Percentiles rank a stretch among this genome's conserved stretches.
These are phyloP conservation scores for Arthrocladium fulminans DNA, from an alignment of 2,329 filamentous ascomycete species.

Conservation along the genomic window DNA sequence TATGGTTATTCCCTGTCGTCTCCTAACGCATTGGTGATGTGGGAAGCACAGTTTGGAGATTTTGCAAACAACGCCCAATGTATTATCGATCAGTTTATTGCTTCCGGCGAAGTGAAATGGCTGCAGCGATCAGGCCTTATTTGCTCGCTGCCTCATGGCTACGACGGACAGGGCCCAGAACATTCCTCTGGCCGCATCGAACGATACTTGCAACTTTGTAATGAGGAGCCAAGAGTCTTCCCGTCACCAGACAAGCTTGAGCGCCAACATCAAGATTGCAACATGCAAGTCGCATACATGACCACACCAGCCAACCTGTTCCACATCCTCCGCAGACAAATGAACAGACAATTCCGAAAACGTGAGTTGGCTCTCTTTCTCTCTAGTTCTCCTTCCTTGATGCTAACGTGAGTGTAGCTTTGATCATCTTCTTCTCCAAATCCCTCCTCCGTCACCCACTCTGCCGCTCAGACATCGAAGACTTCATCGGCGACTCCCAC, in stretches of 20 bases:
- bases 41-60: conserved; percentile 99
- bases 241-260: conserved; percentile 80
- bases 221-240: conserved; percentile 93
- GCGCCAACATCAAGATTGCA: conserved; percentile 97
- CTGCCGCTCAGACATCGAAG: conserved; percentile 78
- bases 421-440: conserved; percentile 98
- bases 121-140: conserved; percentile 95
- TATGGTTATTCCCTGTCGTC: conserved; percentile 97
- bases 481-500: conserved; percentile 82
- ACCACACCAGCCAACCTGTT: conserved; percentile 94
- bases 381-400: not conserved
- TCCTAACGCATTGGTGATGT: conserved; percentile 95
- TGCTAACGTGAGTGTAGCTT: conserved; percentile 46
- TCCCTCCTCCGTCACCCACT: conserved; percentile 88
- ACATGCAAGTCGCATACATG: conserved; percentile 97
- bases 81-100: conserved; percentile 98
- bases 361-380: conserved; percentile 53
- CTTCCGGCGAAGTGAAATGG: conserved; percentile 97
- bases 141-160: conserved; percentile 92
- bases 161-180: conserved; percentile 95
- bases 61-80: conserved; percentile 99
- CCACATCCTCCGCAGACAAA: conserved; percentile 91
- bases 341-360: conserved; percentile 99
- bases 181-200: conserved; percentile 97
- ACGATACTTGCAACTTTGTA: conserved; percentile 92